These are phyloP conservation scores for Cenchrus fungigraminus DNA, from an alignment of 176 grass and related monocot species.

Conservation along the genomic window DNA sequence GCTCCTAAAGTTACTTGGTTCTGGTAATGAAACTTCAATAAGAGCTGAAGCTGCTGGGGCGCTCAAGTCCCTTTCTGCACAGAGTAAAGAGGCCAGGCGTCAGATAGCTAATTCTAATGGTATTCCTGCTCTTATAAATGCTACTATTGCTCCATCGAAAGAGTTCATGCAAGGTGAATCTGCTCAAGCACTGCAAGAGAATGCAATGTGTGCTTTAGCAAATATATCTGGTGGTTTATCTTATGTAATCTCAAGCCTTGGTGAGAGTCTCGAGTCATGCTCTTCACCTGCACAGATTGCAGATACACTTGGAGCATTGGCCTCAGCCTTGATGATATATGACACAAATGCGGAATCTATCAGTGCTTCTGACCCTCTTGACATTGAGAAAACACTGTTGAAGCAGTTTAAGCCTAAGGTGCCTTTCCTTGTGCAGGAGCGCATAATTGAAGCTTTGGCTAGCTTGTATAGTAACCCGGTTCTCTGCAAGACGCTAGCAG, in stretches of 20 bases:
- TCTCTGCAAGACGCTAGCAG: constrained; percentile 79
- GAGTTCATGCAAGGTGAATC: constrained; percentile 99
- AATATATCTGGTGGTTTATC: constrained; percentile 99
- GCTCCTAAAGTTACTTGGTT: constrained; percentile 91
- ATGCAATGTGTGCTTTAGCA: constrained; percentile 99
- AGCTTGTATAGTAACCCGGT: constrained; percentile 95
- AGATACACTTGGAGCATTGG: constrained; percentile 96
- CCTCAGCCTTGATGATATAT: constrained; percentile 99
- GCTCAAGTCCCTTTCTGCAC: constrained; percentile 91
- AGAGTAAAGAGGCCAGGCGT: constrained; percentile 94
- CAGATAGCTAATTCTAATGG: constrained; percentile 97
- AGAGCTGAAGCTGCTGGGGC: constrained; percentile 94
- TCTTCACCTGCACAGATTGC: constrained; percentile 93
- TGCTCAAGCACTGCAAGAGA: constrained; percentile 97
- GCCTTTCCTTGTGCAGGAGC: constrained; percentile 90
- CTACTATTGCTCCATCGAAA: constrained; percentile 99
- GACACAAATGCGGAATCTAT: constrained; percentile 88
- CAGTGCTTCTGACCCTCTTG: constrained; percentile 76
- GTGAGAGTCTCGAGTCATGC: constrained; percentile 97
- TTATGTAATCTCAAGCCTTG: constrained; percentile 97
- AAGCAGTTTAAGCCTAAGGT: constrained; percentile 93
- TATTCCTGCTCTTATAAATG: constrained; percentile 98
- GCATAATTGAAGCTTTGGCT: constrained; percentile 98
- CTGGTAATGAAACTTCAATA: constrained; percentile 91
- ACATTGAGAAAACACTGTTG: constrained; percentile 88